phyloP scores from a whole-genome alignment of 768 basidiomycete species.

The Russula vinacea region DNA sequence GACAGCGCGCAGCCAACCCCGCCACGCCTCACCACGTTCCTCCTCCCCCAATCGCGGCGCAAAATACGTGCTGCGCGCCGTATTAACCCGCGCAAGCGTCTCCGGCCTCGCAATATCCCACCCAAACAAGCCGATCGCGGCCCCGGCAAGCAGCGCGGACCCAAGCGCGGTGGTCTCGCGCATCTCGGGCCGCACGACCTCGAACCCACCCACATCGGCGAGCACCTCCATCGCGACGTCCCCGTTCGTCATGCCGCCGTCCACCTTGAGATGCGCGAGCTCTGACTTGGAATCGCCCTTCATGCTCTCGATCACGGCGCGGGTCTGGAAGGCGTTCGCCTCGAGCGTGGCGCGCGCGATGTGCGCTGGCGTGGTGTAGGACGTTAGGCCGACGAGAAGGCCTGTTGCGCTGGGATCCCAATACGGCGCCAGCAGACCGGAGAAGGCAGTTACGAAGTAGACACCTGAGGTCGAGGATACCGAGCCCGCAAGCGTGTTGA shows the following conservation, averaged over 20 bases:
- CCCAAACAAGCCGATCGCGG: conserved; percentile 82
- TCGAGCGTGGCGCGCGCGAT: conserved; percentile 94
- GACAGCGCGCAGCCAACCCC: conserved; percentile 86
- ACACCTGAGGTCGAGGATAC: conserved; percentile 82
- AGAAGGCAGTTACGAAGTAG: conserved; percentile 97
- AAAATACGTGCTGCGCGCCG: conserved; percentile 73
- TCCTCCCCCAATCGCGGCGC: conserved; percentile 50
- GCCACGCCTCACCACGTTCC: conserved; percentile 63
- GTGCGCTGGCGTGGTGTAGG: conserved; percentile 88
- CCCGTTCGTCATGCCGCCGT: conserved; percentile 98
- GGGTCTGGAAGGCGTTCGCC: conserved; percentile 94
- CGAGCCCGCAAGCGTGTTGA: conserved; percentile 78
- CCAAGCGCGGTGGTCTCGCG: conserved; percentile 95
- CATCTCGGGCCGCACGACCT: conserved; percentile 92
- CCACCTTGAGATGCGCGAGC: conserved; percentile 86
- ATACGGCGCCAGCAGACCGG: conserved; percentile 92
- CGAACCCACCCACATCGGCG: conserved; percentile 88
- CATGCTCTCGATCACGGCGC: conserved; percentile 95
- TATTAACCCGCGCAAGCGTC: conserved; percentile 83
- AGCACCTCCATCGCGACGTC: conserved; percentile 84
- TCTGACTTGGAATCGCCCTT: conserved; percentile 79
- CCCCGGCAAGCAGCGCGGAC: conserved; percentile 88
- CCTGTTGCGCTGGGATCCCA: conserved; percentile 95
- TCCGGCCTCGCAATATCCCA: conserved; percentile 87
- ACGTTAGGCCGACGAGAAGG: conserved; percentile 77